Base-by-base conservation (phyloP, 2,329 filamentous ascomycete species). In the Fusarium fujikuroi region DNA sequence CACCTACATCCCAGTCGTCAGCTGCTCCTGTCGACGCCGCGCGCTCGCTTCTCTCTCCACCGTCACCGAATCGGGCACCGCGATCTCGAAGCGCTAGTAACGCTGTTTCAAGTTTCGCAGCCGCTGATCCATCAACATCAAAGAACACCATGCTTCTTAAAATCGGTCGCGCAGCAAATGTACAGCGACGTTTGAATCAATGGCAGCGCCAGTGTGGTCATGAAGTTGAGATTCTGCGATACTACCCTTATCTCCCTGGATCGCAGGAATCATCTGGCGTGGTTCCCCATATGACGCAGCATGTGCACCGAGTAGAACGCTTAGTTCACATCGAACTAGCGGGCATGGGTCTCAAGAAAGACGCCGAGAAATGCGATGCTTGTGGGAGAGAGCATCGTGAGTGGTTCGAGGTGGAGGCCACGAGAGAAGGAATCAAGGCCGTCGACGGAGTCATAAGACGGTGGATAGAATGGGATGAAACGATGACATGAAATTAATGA, bases 141-240 rank as follows among this genome's bases (percentile, higher is more conserved):
- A 46, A 18, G 43, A 63, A 40, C 69, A 94, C 91, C 5, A 92
- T 92, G 76, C 84, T 92, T 36, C 85, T 92, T 63, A 92, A 92
- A 79, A 92, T 92, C 68, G 90, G 90, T 9, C 85, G 90, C 15
- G 90, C 90, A 9, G 86, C 90, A 74, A 99, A 99, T 78, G 95
- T 99, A 7, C 94, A 97, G 79, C 89, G 95, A 10, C 90, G 96
- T 19, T 89, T 99, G 84, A 95, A 95, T 78, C 93, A 98, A 82
- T 98, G 96, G 96, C 92, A 92, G 59, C 90, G 93, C 32, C 96
- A 99, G 83, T 99, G 96, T 81, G 94, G 94, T 2, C 95, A 98
- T 80, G 91, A 94, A 70, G 87, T 98, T 34, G 94, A 94, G 30
- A 88, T 99, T 60, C 90, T 98, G 57, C 91, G 96, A 11, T 98